phyloP scores from a whole-genome alignment of 2,329 filamentous ascomycete species.

The Thyridium curvatum region DNA sequence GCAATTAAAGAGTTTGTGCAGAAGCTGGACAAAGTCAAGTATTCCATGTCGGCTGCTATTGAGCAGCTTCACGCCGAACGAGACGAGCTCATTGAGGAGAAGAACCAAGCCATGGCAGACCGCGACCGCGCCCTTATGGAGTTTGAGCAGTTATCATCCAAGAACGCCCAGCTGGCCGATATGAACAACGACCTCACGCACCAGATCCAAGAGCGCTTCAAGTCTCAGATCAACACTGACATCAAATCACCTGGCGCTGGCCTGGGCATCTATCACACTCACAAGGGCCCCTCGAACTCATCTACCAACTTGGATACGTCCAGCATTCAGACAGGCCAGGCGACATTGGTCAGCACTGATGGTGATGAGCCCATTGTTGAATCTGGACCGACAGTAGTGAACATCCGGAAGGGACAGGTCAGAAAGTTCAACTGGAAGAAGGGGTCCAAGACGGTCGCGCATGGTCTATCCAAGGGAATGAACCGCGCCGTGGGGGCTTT shows the following conservation, averaged over 20 bases:
- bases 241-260: slow-evolving; percentile 40
- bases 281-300: slow-evolving; percentile 42
- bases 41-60: slow-evolving; percentile 49
- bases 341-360: slow-evolving; percentile 54
- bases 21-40: slow-evolving; percentile 56
- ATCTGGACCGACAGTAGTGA: slow-evolving; percentile 84
- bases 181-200: slow-evolving; percentile 95
- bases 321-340: slow-evolving; percentile 46
- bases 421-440: slow-evolving; percentile 99
- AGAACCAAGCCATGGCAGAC: slow-evolving; percentile 72
- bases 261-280: slow-evolving; percentile 45
- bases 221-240: slow-evolving; percentile 58
- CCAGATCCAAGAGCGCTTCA: slow-evolving; percentile 89
- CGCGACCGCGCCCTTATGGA: slow-evolving; percentile 92
- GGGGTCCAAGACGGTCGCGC: slow-evolving; percentile 86
- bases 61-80: slow-evolving; percentile 63
- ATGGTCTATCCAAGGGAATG: slow-evolving; percentile 89
- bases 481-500: slow-evolving; percentile 82
- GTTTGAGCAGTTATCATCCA: slow-evolving; percentile 88
- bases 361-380: slow-evolving; percentile 63
- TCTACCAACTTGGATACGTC: slow-evolving; percentile 44
- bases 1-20: slow-evolving; percentile 89
- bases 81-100: slow-evolving; percentile 78
- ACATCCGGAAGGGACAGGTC: slow-evolving; percentile 86
- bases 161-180: slow-evolving; percentile 89